Base-by-base conservation (phyloP, 2,329 filamentous ascomycete genomes). In the Botrytis pseudocinerea region DNA sequence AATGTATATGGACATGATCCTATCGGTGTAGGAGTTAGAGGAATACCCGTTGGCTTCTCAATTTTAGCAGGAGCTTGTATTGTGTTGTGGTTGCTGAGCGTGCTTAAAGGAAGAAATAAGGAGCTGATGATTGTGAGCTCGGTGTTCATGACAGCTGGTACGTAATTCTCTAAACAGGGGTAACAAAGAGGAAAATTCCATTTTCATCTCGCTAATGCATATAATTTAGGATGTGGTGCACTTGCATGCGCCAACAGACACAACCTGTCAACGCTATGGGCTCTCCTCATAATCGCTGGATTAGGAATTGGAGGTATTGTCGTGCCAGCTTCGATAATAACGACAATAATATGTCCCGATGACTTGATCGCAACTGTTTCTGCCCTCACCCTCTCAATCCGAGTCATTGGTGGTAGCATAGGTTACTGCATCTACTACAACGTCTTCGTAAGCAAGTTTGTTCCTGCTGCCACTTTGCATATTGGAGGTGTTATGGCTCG, bases 351-450 rank as follows among this genome's bases (percentile, higher is more conserved):
- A 76, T 92, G 89, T 74, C 90, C 91, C 0, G 88, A 91, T 78
- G 90, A 92, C 71, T 84, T 92, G 7, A 92, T 93, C 75, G 91
- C 89, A 7, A 92, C 91, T 2, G 85, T 92, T 62, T 87, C 90
- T 1, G 89, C 91, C 10, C 83, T 93, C 32, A 92, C 90, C 0
- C 86, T 93, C 59, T 87, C 89, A n/a, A 88, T 93, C 76, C 89
- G 91, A 59, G 89, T 91, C 71, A 86, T 92, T 51, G 91, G 91
- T 66, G 90, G 90, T 48, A 86, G 87, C 22, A 86, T 92, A 74
- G 90, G 89, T 40, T 91, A 90, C 79, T 85, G 86, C 28, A 83
- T 87, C 69, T 85, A 85, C 78, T 90, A 84, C 82, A 88, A 88
- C 76, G 82, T 88, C 35, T 86, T 87, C 74, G 79, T 84, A 73